Evolutionary conservation across 208 protist species (phyloP), one percentile per base, ranked within the genome.

Genomic region (Crithidia expoeki): DNA sequence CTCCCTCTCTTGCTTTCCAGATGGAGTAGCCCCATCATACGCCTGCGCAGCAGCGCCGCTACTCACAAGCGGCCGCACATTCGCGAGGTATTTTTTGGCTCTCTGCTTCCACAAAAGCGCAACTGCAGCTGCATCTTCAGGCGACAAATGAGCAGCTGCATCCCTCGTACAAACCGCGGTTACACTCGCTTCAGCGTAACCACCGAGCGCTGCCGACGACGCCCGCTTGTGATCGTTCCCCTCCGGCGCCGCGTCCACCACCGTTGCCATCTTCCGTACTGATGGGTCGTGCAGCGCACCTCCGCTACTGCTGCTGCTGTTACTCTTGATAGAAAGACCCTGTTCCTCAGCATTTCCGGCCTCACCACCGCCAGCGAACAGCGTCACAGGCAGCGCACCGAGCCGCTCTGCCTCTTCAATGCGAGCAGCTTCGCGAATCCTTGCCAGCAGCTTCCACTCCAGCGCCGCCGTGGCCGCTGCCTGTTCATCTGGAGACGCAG

Each of bases 351-450:
- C 32, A 2, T 68, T 2, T 12, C 17, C 64, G 32, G 23, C 51
- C 3, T 30, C 27, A 11, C 2, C 21, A 3, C 7, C 57, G 25
- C 7, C 64, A 38, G 36, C 40, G 28, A 17, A 64, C 34, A 76
- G 33, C 40, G 71, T 52, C 4, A 61, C 64, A 2, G 84, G 77
- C 28, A 89, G 55, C 5, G 40, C 42, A 11, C 73, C 72, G 4
- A 58, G 60, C 46, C 62, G 58, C 21, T 80, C 75, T 1, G 86
- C 83, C 12, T 73, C 74, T 17, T 74, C 74, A 34, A 89, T 78
- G 12, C 79, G 83, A 4, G 87, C 82, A 14, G 72, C 84, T 1
- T 59, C 34, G n/a, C 80, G 74, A 28, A 93, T 85, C 17, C 57
- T 28, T 44, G 64, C 51, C 9, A 93, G 73, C 32, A 84, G 72